These are phyloP conservation scores for Lachancea quebecensis DNA, from an alignment of 805 yeast genomes.

Conservation along the genomic window DNA sequence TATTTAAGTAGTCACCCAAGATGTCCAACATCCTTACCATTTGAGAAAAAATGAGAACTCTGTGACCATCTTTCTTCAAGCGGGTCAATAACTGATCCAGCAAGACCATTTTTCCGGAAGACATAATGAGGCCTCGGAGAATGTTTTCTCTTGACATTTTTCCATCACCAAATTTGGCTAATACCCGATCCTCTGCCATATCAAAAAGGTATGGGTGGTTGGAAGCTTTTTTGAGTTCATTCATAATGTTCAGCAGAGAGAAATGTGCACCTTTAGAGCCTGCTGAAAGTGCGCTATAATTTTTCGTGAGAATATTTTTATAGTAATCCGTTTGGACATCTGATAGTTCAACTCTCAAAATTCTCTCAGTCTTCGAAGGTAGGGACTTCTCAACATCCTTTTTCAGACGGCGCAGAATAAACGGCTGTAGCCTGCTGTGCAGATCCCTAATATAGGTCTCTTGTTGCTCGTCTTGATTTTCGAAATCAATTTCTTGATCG, in stretches of 20 bases:
- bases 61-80: conserved; percentile 86
- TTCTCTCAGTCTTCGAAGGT: conserved; percentile 94
- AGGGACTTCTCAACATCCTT: conserved; percentile 96
- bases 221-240: conserved; percentile 92
- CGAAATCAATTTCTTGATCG: conserved; percentile 94
- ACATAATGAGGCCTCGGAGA: conserved; percentile 89
- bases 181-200: conserved; percentile 79
- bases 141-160: conserved; percentile 65
- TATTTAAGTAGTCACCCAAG: conserved; percentile 82
- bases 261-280: conserved; percentile 75
- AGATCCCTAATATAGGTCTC: conserved; percentile 82
- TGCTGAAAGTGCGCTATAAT: conserved; percentile 83
- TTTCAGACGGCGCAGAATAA: conserved; percentile 84
- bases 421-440: conserved; percentile 83
- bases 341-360: conserved; percentile 87
- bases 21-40: conserved; percentile 97
- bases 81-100: conserved; percentile 82
- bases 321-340: conserved; percentile 94
- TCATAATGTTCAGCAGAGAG: conserved; percentile 85
- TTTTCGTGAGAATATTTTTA: conserved; percentile 85
- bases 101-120: conserved; percentile 96
- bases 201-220: conserved; percentile 96
- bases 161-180: conserved; percentile 55
- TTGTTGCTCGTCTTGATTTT: conserved; percentile 77
- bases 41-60: conserved; percentile 91